Conservation (phyloP, 176 grass and related monocot species). For the Musa beccarii region DNA sequence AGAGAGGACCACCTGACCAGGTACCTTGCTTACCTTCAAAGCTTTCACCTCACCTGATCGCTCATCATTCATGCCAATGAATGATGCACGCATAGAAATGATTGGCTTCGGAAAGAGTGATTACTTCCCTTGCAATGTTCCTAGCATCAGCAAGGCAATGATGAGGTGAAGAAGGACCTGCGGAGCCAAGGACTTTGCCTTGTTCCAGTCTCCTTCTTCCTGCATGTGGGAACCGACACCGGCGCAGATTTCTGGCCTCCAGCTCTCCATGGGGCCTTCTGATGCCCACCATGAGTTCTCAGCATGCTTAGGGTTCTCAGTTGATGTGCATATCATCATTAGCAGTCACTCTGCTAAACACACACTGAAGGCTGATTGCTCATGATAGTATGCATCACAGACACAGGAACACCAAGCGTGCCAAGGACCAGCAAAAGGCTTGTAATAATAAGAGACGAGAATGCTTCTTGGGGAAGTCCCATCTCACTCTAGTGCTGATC, state of each 20-base stretch:
- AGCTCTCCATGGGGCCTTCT: constrained; percentile 10
- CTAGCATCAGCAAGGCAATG: not conserved
- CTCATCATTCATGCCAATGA: no score
- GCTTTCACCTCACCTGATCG: no score
- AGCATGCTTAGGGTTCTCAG: no score
- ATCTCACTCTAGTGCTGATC: no score
- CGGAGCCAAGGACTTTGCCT: constrained; percentile 64
- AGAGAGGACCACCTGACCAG: constrained; percentile 10
- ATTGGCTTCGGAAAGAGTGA: no score
- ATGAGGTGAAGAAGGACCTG: constrained; percentile 45
- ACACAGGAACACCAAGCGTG: not conserved
- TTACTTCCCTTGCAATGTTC: no score
- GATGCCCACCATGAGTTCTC: not conserved
- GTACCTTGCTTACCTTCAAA: constrained; percentile 46
- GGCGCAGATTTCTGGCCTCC: constrained; percentile 56
- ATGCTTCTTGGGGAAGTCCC: no score
- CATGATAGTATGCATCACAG: constrained; percentile 60
- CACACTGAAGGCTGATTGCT: constrained; percentile 65
- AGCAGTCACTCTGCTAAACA: constrained; percentile 60
- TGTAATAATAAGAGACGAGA: no score
- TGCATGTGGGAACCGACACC: constrained; percentile 36
- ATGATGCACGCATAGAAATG: no score
- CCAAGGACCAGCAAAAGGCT: no score
- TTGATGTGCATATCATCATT: constrained; percentile 56
- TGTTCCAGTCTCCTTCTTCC: constrained; percentile 55